These are phyloP conservation scores for Westerdykella sp. DNA, from an alignment of 2,329 filamentous ascomycete species.

Conservation along the genomic window DNA sequence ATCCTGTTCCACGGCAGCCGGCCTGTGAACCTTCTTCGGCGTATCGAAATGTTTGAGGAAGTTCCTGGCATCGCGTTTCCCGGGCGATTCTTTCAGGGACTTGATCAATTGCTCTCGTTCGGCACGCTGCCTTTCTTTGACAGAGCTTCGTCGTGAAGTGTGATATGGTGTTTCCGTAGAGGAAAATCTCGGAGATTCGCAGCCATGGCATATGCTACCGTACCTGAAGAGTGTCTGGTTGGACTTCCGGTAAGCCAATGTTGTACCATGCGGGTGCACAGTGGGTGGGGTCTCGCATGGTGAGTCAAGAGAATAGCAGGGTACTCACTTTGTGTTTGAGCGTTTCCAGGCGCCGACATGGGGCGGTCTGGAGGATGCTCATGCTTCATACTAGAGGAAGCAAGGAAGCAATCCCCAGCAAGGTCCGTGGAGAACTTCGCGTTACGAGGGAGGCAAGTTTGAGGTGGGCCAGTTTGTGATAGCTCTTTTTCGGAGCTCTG, in stretches of 20 bases:
- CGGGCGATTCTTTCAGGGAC: constrained; percentile 78
- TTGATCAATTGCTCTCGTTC: constrained; percentile 34
- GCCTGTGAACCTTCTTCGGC: constrained; percentile 12
- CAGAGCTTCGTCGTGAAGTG: constrained; percentile 18
- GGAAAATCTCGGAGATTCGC: constrained; percentile 2
- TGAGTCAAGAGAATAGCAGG: constrained; percentile 5
- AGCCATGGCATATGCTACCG: constrained; percentile 14
- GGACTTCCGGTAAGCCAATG: constrained; percentile 5
- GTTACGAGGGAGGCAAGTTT: not conserved
- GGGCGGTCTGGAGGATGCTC: constrained; percentile 32
- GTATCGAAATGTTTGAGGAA: constrained; percentile 80
- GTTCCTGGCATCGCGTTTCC: constrained; percentile 84
- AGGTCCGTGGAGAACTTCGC: not conserved
- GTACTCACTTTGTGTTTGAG: constrained; percentile 17
- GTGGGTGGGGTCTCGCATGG: not conserved
- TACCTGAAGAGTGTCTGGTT: constrained; percentile 11
- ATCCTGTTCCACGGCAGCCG: constrained; percentile 5
- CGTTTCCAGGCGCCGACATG: constrained; percentile 28
- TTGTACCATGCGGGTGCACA: constrained; percentile 1
- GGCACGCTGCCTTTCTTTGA: constrained; percentile 32
- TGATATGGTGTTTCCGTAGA: not conserved
- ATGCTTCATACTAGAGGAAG: constrained; percentile 34
- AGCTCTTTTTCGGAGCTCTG: not conserved
- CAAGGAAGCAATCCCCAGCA: not conserved
- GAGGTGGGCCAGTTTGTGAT: not conserved